phyloP scores from a whole-genome alignment of 2,329 filamentous ascomycete genomes.

The Epichloe glyceriae region DNA sequence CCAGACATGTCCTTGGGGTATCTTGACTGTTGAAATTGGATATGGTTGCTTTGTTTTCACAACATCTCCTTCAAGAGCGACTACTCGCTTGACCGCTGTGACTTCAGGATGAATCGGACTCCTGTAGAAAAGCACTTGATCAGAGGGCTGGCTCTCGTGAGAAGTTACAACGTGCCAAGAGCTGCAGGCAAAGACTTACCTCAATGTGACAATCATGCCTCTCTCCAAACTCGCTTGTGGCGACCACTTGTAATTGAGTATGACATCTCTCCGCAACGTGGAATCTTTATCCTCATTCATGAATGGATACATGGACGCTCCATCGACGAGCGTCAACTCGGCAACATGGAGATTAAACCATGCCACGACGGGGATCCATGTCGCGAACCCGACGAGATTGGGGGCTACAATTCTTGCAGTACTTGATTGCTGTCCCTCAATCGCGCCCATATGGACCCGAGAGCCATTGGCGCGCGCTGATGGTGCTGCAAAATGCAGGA shows the following conservation, averaged over 20 bases:
- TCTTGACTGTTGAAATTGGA: constrained; percentile 39
- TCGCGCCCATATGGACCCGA: constrained; percentile 21
- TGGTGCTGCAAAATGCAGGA: neutral
- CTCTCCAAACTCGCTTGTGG: constrained; percentile 45
- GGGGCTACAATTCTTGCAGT: constrained; percentile 24
- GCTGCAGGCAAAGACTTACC: constrained; percentile 25
- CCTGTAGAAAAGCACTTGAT: constrained; percentile 26
- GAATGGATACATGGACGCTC: constrained; percentile 64
- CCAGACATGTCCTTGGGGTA: constrained; percentile 85
- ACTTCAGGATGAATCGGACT: constrained; percentile 58
- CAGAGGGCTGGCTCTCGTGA: neutral
- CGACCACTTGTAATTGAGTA: constrained; percentile 46
- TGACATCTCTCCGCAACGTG: constrained; percentile 39
- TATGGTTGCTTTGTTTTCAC: constrained; percentile 54
- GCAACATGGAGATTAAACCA: constrained; percentile 50
- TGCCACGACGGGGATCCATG: constrained; percentile 49
- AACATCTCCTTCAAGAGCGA: constrained; percentile 68
- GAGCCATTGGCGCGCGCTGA: neutral
- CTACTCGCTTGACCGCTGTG: constrained; percentile 66
- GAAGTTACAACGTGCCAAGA: neutral
- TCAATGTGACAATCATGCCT: constrained; percentile 64
- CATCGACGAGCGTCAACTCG: constrained; percentile 43
- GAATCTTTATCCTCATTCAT: constrained; percentile 54
- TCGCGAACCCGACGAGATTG: constrained; percentile 38
- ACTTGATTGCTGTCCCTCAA: constrained; percentile 13